Evolutionary conservation across 2,329 filamentous ascomycete species (phyloP).

Genomic region (Cladophialophora bantiana): DNA sequence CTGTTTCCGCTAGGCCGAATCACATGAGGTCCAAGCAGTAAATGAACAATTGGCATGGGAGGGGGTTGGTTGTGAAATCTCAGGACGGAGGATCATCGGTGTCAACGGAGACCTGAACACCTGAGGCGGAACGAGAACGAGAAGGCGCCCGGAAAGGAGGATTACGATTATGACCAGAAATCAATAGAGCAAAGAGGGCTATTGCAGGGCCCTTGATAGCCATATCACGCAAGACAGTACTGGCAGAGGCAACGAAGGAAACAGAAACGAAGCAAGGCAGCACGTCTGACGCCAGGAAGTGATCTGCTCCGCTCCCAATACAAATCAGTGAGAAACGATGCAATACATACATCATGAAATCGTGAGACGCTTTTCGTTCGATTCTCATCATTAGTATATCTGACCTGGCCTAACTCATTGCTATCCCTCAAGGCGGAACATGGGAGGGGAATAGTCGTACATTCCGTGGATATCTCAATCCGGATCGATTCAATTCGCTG

Average conservation of each 20-base stretch:
- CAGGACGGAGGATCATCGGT: neutral
- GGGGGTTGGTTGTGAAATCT: neutral
- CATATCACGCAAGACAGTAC: neutral
- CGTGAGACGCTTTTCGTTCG: neutral
- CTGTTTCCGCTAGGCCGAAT: conserved; percentile 56
- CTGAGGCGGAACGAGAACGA: neutral
- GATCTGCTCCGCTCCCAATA: neutral
- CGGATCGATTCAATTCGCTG: conserved; percentile 3
- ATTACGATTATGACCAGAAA: neutral
- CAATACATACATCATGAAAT: neutral
- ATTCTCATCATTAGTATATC: conserved; percentile 3
- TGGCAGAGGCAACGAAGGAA: no score
- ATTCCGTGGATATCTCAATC: conserved; percentile 18
- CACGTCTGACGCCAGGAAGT: neutral
- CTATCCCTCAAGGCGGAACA: neutral
- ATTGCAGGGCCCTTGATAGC: neutral
- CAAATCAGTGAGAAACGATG: neutral
- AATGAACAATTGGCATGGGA: neutral
- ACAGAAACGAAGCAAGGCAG: neutral
- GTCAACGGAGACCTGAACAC: neutral
- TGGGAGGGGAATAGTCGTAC: conserved; percentile 22
- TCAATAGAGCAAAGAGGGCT: neutral
- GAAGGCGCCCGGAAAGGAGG: neutral
- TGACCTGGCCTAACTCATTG: conserved; percentile 5
- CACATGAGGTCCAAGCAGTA: neutral